A percentile compares a stretch with the other conserved stretches of the same genome.
These are phyloP conservation scores for Psilocybe cubensis DNA, from an alignment of 768 basidiomycete genomes.

Conservation along the genomic window DNA sequence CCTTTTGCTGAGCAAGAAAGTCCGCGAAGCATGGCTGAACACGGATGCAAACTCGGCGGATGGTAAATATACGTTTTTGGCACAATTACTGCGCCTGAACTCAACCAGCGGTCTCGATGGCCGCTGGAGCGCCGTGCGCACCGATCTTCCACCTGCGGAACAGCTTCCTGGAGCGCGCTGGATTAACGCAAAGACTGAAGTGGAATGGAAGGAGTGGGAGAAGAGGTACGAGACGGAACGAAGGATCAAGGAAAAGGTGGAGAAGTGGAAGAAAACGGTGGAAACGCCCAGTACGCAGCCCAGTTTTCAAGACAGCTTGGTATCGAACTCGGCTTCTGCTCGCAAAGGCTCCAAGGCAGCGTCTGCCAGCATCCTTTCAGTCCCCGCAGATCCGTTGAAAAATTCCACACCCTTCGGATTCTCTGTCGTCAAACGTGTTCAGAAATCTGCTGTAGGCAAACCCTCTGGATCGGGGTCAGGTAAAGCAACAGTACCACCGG, in stretches of 20 bases:
- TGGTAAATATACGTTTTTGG: slow-evolving; percentile 23
- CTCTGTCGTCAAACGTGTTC: slow-evolving; percentile 16
- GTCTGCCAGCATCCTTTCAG: neutral
- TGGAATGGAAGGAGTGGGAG: slow-evolving; percentile 29
- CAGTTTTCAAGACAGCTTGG: slow-evolving; percentile 2
- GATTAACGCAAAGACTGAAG: slow-evolving; percentile 26
- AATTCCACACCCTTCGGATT: slow-evolving; percentile 16
- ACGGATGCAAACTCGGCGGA: slow-evolving; percentile 26
- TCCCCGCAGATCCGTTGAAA: slow-evolving; percentile 4
- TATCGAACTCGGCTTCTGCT: neutral
- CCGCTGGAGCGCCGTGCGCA: slow-evolving; percentile 23
- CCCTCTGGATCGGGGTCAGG: neutral
- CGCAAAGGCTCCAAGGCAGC: slow-evolving; percentile 1
- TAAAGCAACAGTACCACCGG: neutral
- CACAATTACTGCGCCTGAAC: slow-evolving; percentile 19
- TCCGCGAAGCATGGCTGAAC: slow-evolving; percentile 20
- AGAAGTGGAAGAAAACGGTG: slow-evolving; percentile 24
- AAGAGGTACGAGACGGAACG: slow-evolving; percentile 17
- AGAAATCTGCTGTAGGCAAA: slow-evolving; percentile 7
- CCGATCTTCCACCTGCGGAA: slow-evolving; percentile 14
- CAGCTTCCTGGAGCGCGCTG: slow-evolving; percentile 12
- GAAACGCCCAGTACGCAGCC: slow-evolving; percentile 6
- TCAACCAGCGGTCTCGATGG: slow-evolving; percentile 23
- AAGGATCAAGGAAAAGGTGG: slow-evolving; percentile 23
- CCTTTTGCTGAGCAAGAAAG: slow-evolving; percentile 12